Base-by-base conservation (phyloP, 768 basidiomycete genomes). In the Panaeolus papilionaceus region DNA sequence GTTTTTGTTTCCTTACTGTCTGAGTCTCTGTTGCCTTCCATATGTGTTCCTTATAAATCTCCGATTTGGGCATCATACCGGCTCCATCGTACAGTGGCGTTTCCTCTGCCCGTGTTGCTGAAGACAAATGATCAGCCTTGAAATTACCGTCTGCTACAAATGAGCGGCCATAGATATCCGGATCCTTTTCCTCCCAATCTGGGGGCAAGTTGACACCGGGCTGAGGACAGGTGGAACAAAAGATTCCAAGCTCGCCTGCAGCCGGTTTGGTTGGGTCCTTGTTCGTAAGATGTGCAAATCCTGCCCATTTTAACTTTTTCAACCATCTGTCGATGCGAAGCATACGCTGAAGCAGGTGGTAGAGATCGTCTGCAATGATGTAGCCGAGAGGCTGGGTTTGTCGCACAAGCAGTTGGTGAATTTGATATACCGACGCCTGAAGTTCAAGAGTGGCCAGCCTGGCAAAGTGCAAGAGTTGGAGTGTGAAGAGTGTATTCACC, bases 391-490 rank as follows among this genome's bases (percentile, higher is more conserved):
- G 67, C 2, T 37, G 49, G 0, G 71, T 73, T 1, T 66, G 8
- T 0, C 72, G 54, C 3, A 67, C 42, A 4, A 75, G 28, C 9
- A 66, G 62, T 9, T 64, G 26, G 63, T 69, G 70, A 33, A 67
- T 72, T 12, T 70, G 70, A 45, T 72, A 71, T 2, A 64, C 67
- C 1, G 70, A 70, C 0, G 70, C 45, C 40, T 72, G 70, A 10
- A 67, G 64, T 61, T 73, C 72, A 16, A 45, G 37, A 45, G 70
- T 72, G 0, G 42, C 44, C 6, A 45, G 18, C 44, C 44, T 6
- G 8, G 44, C 44, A 16, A 70, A 40, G 14, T 72, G 66, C 0
- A 75, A 51, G 0, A 71, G 11, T 0, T 63, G 20, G 2, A 61
- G 44, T 2, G 70, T 73, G 51, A 75, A 73, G 0, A 71, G 28